A percentile compares a stretch with the other conserved stretches of the same genome.
Evolutionary conservation across 768 basidiomycete genomes (phyloP).

Genomic region (Leucocoprinus sp.): DNA sequence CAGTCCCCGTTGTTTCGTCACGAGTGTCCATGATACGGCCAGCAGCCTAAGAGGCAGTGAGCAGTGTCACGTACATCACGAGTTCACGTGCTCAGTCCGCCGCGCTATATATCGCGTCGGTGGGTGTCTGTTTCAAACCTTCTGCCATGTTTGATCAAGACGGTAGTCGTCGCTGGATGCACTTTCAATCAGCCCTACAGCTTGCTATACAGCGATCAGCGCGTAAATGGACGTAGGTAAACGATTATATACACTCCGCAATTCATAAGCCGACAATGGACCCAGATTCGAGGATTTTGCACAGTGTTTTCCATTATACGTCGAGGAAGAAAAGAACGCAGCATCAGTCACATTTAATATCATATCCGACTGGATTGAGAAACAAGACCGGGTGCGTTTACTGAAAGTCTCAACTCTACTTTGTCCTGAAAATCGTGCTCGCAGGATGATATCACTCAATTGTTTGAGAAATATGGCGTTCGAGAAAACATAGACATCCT

Average conservation of each 20-base stretch:
- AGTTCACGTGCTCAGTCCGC: background rate
- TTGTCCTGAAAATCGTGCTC: background rate
- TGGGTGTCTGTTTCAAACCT: too few species aligned
- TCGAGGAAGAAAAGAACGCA: conserved; percentile 57
- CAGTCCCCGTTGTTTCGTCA: conserved; percentile 34
- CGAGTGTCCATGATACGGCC: conserved; percentile 19
- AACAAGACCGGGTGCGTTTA: conserved; percentile 42
- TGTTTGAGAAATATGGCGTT: conserved; percentile 63
- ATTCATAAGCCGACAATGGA: background rate
- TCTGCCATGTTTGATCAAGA: conserved; percentile 35
- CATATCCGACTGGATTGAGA: conserved; percentile 66
- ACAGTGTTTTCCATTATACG: conserved; percentile 60
- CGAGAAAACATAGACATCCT: conserved; percentile 64
- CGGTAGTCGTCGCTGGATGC: conserved; percentile 47
- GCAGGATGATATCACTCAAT: conserved; percentile 56
- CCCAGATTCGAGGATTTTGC: conserved; percentile 48
- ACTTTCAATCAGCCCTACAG: conserved; percentile 49
- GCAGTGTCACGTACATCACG: background rate
- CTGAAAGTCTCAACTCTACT: background rate
- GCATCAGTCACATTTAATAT: conserved; percentile 54
- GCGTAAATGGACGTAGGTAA: conserved; percentile 52
- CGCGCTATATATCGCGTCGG: too few species aligned
- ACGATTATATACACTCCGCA: background rate
- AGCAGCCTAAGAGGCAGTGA: background rate
- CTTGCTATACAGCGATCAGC: conserved; percentile 47